Evolutionary conservation across 2,329 filamentous ascomycete genomes (phyloP).

Genomic region (Truncatella angustata): DNA sequence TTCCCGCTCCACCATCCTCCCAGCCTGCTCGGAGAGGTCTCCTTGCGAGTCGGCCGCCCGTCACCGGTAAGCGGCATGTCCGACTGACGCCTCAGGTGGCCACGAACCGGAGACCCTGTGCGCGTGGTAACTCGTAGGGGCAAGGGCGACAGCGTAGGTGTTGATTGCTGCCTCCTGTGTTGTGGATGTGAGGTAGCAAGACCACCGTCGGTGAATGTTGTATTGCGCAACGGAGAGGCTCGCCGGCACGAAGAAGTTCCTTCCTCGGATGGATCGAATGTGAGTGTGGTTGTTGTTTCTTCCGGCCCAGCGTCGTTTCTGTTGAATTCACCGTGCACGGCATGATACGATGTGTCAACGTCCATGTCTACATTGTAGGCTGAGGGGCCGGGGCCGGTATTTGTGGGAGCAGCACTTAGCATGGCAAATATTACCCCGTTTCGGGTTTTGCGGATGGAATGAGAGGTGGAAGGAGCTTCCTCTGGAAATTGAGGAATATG

Average conservation of each 20-base stretch:
- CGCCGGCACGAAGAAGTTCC: constrained; percentile 12
- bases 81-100: constrained; percentile 18
- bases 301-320: constrained; percentile 13
- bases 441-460: neutral
- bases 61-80: constrained; percentile 45
- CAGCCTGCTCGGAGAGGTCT: constrained; percentile 26
- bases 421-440: constrained; percentile 6
- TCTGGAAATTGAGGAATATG: neutral
- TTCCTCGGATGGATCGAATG: constrained; percentile 21
- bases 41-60: constrained; percentile 26
- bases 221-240: neutral
- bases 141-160: constrained; percentile 7
- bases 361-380: neutral
- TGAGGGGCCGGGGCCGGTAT: neutral
- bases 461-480: neutral
- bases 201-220: constrained; percentile 10
- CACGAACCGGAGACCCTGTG: constrained; percentile 4
- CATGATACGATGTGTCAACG: constrained; percentile 4
- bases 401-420: neutral
- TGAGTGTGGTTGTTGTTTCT: constrained; percentile 16
- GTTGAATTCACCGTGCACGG: constrained; percentile 12
- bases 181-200: constrained; percentile 15
- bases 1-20: constrained; percentile 32
- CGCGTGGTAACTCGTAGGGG: constrained; percentile 11
- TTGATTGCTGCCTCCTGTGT: constrained; percentile 26